Base-by-base conservation (phyloP, 164 flowering plant genomes). In the Vitis amurensis region DNA sequence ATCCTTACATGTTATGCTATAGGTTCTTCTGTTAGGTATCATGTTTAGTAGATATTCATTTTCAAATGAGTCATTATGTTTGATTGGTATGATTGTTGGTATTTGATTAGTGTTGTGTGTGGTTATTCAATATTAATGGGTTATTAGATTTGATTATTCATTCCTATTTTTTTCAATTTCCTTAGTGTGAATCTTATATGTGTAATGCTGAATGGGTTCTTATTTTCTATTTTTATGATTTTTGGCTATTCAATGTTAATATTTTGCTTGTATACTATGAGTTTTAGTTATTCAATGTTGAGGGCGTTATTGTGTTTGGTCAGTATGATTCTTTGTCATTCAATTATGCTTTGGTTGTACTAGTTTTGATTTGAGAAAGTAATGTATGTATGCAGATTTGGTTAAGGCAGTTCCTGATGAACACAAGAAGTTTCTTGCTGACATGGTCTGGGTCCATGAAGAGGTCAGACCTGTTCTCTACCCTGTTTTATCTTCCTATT, bases 391-490 rank as follows among this genome's bases (percentile, higher is more conserved):
- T 79, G 63, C 84, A 95, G 99, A 87, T 68, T 80, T 95, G 82
- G 80, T 85, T 8, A 85, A 79, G 79, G 99, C 93, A 23, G 97
- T 95, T 52, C 99, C 97, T 61, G 96, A 92, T 66, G 93, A 87
- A 14, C 99, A 95, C 80, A 92, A 88, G 83, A 87, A 83, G 78
- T 92, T 92, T 76, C 93, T 95, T 71, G 86, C 87, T 51, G 82
- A 89, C 75, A 61, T 95, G 84, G 94, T 85, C 67, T 95, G 98
- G 99, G 87, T 94, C 30, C 97, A 94, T 74, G 99, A 91, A 82
- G 99, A 92, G 96, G 98, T 91, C 44, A 74, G 75, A 8, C 31
- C 44, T 64, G 9, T 44, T 27, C 59, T 9, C 1, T 67, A 23
- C 27, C 27, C 15, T 53, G 13, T 70, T 58, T 48, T 52, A 48